Evolutionary conservation across 768 basidiomycete species (phyloP), one percentile per base, ranked within the genome.

Genomic region (Gloeostereum incarnatum): DNA sequence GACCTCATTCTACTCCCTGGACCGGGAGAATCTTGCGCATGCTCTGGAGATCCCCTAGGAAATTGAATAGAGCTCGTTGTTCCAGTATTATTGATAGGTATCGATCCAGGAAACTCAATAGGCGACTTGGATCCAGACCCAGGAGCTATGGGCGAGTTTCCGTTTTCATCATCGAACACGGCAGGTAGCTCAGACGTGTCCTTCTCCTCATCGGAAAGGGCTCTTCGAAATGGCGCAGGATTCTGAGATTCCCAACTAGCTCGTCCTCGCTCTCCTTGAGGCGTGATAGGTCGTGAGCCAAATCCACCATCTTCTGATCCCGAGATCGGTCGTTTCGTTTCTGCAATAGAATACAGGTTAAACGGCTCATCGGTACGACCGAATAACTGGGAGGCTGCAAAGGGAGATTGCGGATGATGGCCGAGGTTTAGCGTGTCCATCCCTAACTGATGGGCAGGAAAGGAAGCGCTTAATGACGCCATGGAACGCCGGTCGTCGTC

Each of bases 401-500:
- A 96, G 1, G 91, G 90, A 0, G 90, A 92, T 47, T 89, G 82
- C 23, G 83, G 74, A 49, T 82, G 77, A 45, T 56, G 49, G 5
- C 52, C 55, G 19, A 64, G 51, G 40, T 35, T 50, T 24, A 48
- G 44, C 4, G 47, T 43, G 29, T 71, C 69, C 21, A 65, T 49
- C 17, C 77, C 81, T 16, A 86, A 66, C 47, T 92, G 88, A 47
- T 89, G 83, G 10, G 82, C 78, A 29, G 86, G 78, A 45, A 87
- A 84, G 11, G 80, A 76, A 2, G 78, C 69, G 3, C 69, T 63
- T 14, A 78, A 78, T 2, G 90, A 92, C 20, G 76, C 65, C 39
- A 93, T 67, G 4, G 89, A 91, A 35, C 86, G 78, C 23, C 74
- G 74, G 49, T 90, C 87, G 37, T 94, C 92, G 32, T 96, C 90